Evolutionary conservation across 2,329 filamentous ascomycete species (phyloP), one percentile per base, ranked within the genome.

Genomic region (Alternaria sp.): DNA sequence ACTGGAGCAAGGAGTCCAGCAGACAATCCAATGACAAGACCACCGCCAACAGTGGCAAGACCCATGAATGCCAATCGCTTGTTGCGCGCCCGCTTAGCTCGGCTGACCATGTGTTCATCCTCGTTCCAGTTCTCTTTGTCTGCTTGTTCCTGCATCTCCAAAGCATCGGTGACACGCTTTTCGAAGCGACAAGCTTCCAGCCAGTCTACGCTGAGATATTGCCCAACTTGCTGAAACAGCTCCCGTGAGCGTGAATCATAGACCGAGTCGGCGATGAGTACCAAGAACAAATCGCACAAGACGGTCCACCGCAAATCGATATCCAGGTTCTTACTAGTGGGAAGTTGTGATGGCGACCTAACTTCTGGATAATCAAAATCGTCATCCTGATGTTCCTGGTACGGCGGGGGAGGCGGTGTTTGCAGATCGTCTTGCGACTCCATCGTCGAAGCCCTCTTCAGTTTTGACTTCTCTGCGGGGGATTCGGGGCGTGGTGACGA

Each of bases 41-140:
- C 93, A 65, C 96, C 96, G 59, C 96, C 96, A 9, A 98, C 96
- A 0, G 96, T 99, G 25, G 96, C 96, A 59, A 99, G 84, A 10
- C 96, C 96, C 94, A 99, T 97, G 83, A 97, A 91, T 77, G 97
- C 89, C 75, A 97, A 93, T 73, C 94, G 90, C 70, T 89, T 89
- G 77, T 92, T 97, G 63, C 94, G 84, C 1, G 92, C 93, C 74
- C 88, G 83, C 78, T 97, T 97, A 55, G 92, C 87, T 50, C 96
- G 88, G 62, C 85, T 87, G 79, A 97, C 93, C 85, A 98, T 93
- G 77, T 98, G 93, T 68, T 96, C 93, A 11, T 96, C 91, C 79
- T 99, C 96, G 69, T 97, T 96, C 96, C 96, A 99, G 67, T 95
- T 97, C 81, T 99, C 96, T 74, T 95, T 96, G 67, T 93, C 91